Evolutionary conservation across 371 early-diverging fungal genomes (phyloP).

Genomic region (Chytridium lagenaria): DNA sequence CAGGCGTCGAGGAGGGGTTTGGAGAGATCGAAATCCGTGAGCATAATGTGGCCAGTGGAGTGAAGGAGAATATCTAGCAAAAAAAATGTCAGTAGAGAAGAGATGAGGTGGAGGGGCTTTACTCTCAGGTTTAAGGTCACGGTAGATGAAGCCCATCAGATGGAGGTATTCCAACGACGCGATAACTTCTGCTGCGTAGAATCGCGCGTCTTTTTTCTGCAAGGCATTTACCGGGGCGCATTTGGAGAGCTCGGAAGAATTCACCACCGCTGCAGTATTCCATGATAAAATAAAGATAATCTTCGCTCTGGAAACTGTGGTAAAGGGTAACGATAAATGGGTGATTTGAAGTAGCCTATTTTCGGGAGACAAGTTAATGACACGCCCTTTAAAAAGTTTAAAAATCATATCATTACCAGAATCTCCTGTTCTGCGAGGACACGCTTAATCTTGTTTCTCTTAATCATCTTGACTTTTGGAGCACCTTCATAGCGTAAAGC

Average conservation of each 20-base stretch:
- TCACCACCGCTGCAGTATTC: slow-evolving; percentile 99
- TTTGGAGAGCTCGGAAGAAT: slow-evolving; percentile 88
- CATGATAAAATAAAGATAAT: slow-evolving; percentile 95
- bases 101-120: slow-evolving; percentile 44
- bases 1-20: slow-evolving; percentile 84
- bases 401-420: slow-evolving; percentile 62
- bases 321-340: slow-evolving; percentile 97
- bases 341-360: slow-evolving; percentile 72
- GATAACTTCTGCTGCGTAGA: slow-evolving; percentile 98
- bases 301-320: slow-evolving; percentile 94
- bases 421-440: slow-evolving; percentile 97
- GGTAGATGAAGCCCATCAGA: slow-evolving; percentile 93
- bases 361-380: slow-evolving; percentile 20
- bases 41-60: slow-evolving; percentile 93
- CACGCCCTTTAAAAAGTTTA: neutral
- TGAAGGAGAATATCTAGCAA: slow-evolving; percentile 90
- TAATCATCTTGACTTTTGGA: slow-evolving; percentile 94
- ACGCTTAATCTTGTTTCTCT: slow-evolving; percentile 95
- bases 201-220: slow-evolving; percentile 88
- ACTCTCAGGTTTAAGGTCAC: slow-evolving; percentile 99
- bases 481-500: slow-evolving; percentile 94
- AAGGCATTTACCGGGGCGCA: slow-evolving; percentile 84
- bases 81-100: neutral
- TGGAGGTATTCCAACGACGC: slow-evolving; percentile 96
- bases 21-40: slow-evolving; percentile 95